Conservation (phyloP, 805 yeast genomes). For the Schwanniomyces vanrijiae region DNA sequence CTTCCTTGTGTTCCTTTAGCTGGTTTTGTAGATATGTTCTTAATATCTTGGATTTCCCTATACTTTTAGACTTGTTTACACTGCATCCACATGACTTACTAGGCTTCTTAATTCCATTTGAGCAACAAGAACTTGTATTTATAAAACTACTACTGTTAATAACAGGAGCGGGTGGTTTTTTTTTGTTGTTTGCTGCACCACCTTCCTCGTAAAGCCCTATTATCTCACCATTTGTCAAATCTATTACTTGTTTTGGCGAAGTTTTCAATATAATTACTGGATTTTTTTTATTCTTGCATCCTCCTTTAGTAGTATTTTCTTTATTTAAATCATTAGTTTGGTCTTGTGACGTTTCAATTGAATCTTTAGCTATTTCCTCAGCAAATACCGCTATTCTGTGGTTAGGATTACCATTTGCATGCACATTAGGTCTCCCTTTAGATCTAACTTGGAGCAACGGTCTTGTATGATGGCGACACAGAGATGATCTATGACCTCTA, state of each 20-base stretch:
- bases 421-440: conserved; percentile 82
- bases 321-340: neutral
- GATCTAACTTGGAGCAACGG: conserved; percentile 83
- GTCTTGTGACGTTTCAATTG: neutral
- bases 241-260: conserved; percentile 41
- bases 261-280: conserved; percentile 36
- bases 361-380: conserved; percentile 27
- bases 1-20: conserved; percentile 9
- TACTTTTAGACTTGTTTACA: conserved; percentile 22
- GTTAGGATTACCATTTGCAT: conserved; percentile 46
- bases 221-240: conserved; percentile 34
- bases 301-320: neutral
- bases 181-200: conserved; percentile 6
- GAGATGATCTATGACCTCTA: conserved; percentile 87
- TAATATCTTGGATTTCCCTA: conserved; percentile 37
- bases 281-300: conserved; percentile 8
- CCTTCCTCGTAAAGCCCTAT: conserved; percentile 37
- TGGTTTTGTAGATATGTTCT: conserved; percentile 28
- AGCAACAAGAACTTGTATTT: conserved; percentile 34
- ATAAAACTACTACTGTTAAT: conserved; percentile 34
- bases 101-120: conserved; percentile 15
- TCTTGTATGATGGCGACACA: conserved; percentile 78
- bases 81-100: conserved; percentile 32
- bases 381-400: conserved; percentile 63
- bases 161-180: conserved; percentile 22